phyloP scores from a whole-genome alignment of 2,329 filamentous ascomycete species.

The Diaporthe nobilis region DNA sequence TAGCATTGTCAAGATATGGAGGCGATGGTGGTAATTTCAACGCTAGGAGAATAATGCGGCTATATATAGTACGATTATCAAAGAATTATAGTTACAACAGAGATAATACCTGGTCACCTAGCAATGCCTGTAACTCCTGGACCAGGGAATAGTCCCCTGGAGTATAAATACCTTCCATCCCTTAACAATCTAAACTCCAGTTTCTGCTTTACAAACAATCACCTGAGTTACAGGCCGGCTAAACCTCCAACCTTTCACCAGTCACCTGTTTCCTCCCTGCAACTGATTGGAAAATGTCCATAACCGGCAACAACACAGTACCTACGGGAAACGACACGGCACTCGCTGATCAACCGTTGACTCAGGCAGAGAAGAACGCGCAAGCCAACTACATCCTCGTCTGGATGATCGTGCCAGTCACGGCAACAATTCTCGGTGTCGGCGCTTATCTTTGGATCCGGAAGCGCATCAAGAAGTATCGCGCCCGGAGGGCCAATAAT shows the following conservation, averaged over 20 bases:
- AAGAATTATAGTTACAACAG: not conserved
- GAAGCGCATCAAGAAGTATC: not conserved
- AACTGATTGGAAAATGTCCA: not conserved
- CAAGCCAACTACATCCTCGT: no score
- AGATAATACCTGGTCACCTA: not conserved
- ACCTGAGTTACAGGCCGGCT: not conserved
- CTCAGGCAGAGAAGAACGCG: no score
- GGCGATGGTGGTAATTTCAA: not conserved
- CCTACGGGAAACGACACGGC: no score
- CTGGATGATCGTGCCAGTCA: no score
- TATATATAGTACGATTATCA: fast-evolving
- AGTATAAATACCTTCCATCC: not conserved
- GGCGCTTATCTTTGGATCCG: not conserved
- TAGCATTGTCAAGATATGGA: not conserved
- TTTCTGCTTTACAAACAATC: no score
- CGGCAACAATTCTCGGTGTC: no score
- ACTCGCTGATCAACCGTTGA: no score
- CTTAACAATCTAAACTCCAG: no score
- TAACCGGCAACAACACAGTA: not conserved
- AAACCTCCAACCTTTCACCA: not conserved
- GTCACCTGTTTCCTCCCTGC: not conserved
- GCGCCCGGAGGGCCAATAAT: not conserved
- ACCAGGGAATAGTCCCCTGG: not conserved
- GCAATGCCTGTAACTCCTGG: not conserved
- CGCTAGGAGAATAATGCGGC: not conserved